Conservation (phyloP, 2,329 filamentous ascomycete genomes). For the Epichloe aotearoae region DNA sequence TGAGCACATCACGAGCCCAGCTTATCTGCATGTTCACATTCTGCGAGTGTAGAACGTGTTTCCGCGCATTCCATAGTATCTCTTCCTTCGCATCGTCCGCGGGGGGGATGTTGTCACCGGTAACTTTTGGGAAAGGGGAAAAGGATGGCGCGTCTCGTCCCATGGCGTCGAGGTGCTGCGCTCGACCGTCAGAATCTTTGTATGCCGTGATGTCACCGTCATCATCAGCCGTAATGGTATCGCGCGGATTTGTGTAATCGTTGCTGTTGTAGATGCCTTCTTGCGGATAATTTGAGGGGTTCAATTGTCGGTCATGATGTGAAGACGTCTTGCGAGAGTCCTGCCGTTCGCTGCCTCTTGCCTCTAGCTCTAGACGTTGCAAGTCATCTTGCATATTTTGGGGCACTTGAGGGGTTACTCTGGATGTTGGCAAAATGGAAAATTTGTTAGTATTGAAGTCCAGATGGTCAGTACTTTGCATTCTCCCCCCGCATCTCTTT, state of each 20-base stretch:
- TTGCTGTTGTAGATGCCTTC: slow-evolving; percentile 7
- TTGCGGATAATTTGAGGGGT: slow-evolving; percentile 27
- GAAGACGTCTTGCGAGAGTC: slow-evolving; percentile 17
- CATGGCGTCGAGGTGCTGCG: slow-evolving; percentile 27
- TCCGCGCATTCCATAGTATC: slow-evolving; percentile 71
- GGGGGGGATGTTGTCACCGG: slow-evolving; percentile 82
- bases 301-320: slow-evolving; percentile 30
- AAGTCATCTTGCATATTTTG: slow-evolving; percentile 94
- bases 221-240: slow-evolving; percentile 18
- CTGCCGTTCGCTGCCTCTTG: slow-evolving; percentile 33
- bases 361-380: slow-evolving; percentile 78
- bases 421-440: slow-evolving; percentile 27
- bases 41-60: slow-evolving; percentile 79
- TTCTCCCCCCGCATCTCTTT: background rate
- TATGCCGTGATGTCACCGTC: slow-evolving; percentile 25
- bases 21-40: slow-evolving; percentile 93
- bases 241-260: background rate
- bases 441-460: slow-evolving; percentile 24
- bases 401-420: slow-evolving; percentile 88
- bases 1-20: slow-evolving; percentile 87
- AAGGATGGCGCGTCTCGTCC: slow-evolving; percentile 57
- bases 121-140: slow-evolving; percentile 81
- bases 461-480: slow-evolving; percentile 9
- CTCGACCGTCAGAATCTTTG: slow-evolving; percentile 24
- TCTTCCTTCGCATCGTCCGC: slow-evolving; percentile 91